Evolutionary conservation across 306 rosid genomes (phyloP), one percentile per base, ranked within the genome.

Genomic region (Vigna radiata): DNA sequence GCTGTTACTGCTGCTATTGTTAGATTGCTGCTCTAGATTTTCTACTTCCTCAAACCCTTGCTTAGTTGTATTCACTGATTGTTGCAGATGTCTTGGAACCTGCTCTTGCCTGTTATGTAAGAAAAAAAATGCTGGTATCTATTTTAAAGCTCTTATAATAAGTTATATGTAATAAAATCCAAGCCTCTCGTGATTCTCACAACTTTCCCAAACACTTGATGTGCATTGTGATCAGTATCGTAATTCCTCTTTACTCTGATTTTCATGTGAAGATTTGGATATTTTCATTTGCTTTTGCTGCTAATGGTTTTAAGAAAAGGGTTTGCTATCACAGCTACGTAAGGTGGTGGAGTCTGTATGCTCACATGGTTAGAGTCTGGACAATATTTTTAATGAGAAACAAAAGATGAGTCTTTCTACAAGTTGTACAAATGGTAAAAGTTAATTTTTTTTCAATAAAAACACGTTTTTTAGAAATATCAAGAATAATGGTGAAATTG

Each of bases 1-100:
- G 65, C 41, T 6, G 80, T 88, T 14, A 56, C 85, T 0, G 79
- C 84, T 1, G 79, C 91, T 60, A 73, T 90, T 49, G 90, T 68
- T 21, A 74, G 81, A 55, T 3, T 25, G 1, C 79, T 85, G 39
- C 82, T 82, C 16, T 85, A 76, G 25, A 0, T 39, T n/a, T 4
- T 66, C 17, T 2, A 43, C 1, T 25, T 64, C n/a, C 36, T 25
- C 7, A 66, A 41, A 37, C 16, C 41, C 19, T 0, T 54, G 43
- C 66, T 60, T 72, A 7, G 25, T 76, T 50, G 15, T 49, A 43
- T 16, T 37, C 11, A 2, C 43, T 61, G 49, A 18, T 19, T 29
- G 13, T 10, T 43, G 4, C 4, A 9, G 3, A 21, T 16, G 23
- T 12, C n/a, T 19, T 31, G 49, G 31, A 58, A 67, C 47, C n/a